Conservation (phyloP, 2,329 filamentous ascomycete species). For the Pseudocercospora eumusae region DNA sequence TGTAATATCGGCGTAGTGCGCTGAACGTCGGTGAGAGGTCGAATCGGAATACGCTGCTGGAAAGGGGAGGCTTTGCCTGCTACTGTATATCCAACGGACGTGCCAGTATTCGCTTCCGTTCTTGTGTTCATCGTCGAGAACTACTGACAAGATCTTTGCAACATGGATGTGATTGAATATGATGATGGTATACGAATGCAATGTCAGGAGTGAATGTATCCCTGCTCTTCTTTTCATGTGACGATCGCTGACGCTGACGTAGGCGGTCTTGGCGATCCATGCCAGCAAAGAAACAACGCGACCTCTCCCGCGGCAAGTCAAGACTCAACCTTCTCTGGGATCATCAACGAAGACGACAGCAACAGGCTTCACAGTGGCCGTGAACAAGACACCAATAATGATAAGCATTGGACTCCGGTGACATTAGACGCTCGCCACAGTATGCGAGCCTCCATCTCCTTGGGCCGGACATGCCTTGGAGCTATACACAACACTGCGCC, state of each 20-base stretch:
- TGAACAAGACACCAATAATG: not conserved
- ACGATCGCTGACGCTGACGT: slow-evolving; percentile 1
- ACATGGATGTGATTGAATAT: too few relatives aligned
- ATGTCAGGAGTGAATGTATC: not conserved
- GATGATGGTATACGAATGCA: not conserved
- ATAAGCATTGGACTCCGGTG: not conserved
- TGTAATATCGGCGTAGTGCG: too few relatives aligned
- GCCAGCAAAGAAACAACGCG: not conserved
- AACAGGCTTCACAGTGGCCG: not conserved
- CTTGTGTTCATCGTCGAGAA: not conserved
- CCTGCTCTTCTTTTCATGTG: not conserved
- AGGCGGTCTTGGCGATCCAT: not conserved
- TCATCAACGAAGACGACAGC: not conserved
- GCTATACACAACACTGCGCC: slow-evolving; percentile 24
- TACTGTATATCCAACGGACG: too few relatives aligned
- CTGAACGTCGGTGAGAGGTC: too few relatives aligned
- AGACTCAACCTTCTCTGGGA: not conserved
- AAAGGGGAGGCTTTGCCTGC: too few relatives aligned
- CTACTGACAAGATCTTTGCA: not conserved
- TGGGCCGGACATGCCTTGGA: slow-evolving; percentile 33
- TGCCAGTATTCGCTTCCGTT: too few relatives aligned
- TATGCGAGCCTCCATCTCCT: slow-evolving; percentile 35
- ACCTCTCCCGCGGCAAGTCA: not conserved
- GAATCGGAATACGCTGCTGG: too few relatives aligned
- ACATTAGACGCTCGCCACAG: slow-evolving; percentile 22